phyloP scores from a whole-genome alignment of 116 monocot species.

The Trichopus zeylanicus region DNA sequence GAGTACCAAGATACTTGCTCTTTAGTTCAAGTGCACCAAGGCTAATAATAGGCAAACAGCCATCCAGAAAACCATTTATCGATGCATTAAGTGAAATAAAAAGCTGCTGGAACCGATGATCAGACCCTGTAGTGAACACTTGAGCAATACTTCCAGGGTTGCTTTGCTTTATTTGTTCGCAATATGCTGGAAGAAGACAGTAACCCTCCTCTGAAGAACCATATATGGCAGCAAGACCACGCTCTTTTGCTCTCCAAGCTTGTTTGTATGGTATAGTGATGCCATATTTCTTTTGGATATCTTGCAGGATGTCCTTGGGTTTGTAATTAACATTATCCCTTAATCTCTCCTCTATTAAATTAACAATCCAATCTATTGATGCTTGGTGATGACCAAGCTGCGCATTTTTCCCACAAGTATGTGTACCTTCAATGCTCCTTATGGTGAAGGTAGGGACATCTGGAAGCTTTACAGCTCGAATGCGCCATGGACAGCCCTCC shows the following conservation, averaged over 20 bases:
- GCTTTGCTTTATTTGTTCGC: constrained; percentile 44
- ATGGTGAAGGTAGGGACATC: constrained; percentile 49
- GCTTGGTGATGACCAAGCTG: constrained; percentile 67
- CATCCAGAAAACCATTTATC: constrained; percentile 46
- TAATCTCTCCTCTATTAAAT: constrained; percentile 56
- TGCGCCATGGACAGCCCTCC: constrained; percentile 67
- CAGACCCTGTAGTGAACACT: constrained; percentile 42
- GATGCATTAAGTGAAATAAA: constrained; percentile 62
- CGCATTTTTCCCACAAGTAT: constrained; percentile 62
- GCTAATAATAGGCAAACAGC: constrained; percentile 52
- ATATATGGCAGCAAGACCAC: constrained; percentile 64
- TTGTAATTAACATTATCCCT: constrained; percentile 59
- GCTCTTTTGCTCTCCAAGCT: constrained; percentile 79
- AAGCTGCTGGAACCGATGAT: constrained; percentile 46
- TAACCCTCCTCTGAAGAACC: constrained; percentile 74
- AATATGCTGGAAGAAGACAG: constrained; percentile 48
- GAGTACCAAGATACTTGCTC: constrained; percentile 59
- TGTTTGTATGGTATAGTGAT: constrained; percentile 80
- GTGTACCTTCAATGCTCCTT: constrained; percentile 52
- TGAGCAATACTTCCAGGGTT: constrained; percentile 70
- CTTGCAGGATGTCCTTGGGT: constrained; percentile 68
- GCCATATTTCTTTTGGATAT: constrained; percentile 65
- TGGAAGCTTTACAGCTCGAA: constrained; percentile 61
- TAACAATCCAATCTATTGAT: constrained; percentile 77
- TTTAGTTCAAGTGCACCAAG: constrained; percentile 49